These are phyloP conservation scores for Penicillium sp. DNA, from an alignment of 2,329 filamentous ascomycete species.

Conservation along the genomic window DNA sequence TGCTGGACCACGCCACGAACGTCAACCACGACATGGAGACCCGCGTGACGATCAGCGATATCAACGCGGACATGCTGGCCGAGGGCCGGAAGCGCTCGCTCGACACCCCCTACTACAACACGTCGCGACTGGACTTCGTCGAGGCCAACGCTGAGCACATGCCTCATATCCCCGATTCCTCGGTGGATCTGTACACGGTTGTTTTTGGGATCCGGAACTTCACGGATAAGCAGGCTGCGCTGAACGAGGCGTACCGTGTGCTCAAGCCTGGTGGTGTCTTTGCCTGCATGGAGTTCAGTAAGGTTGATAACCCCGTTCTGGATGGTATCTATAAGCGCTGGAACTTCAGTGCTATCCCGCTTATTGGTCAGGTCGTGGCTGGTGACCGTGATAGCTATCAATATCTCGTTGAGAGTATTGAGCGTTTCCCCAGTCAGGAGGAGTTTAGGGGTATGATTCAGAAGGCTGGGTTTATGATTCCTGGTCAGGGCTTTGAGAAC, in stretches of 20 bases:
- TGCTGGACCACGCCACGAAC: constrained; percentile 81
- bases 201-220: constrained; percentile 98
- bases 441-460: constrained; percentile 65
- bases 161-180: constrained; percentile 60
- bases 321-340: constrained; percentile 89
- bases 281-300: constrained; percentile 92
- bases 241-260: constrained; percentile 81
- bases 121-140: constrained; percentile 64
- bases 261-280: constrained; percentile 94
- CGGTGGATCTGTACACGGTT: constrained; percentile 94
- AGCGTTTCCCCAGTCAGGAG: constrained; percentile 81
- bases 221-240: constrained; percentile 79
- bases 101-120: constrained; percentile 57
- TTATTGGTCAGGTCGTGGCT: constrained; percentile 93
- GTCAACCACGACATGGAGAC: constrained; percentile 77
- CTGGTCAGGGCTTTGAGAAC: constrained; percentile 81
- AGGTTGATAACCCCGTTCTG: constrained; percentile 73
- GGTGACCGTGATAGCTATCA: constrained; percentile 95
- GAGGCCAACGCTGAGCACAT: constrained; percentile 87
- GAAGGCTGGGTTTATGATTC: constrained; percentile 77
- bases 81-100: constrained; percentile 80
- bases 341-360: constrained; percentile 89
- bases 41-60: constrained; percentile 88
- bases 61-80: constrained; percentile 90
- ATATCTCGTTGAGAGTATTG: constrained; percentile 97